Base-by-base conservation (phyloP, 1,139 yeast genomes). In the Meyerozyma athensensis region DNA sequence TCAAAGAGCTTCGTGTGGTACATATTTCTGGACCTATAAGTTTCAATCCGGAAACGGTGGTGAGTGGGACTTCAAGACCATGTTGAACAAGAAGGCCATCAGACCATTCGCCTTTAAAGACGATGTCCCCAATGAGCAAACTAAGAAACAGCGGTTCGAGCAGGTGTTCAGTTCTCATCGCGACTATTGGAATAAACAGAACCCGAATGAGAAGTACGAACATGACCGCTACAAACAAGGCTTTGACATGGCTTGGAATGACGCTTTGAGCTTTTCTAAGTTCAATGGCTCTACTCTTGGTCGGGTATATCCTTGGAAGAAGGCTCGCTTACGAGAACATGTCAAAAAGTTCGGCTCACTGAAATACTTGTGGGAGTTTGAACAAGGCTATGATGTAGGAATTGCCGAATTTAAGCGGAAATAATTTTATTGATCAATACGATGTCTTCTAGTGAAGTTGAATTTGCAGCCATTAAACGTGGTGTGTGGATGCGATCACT, bases 21-120 rank as follows among this genome's bases (percentile, higher is more conserved):
- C 76, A 38, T 90, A 74, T 59, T 92, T 92, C 61, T 92, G 97
- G 97, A 86, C 96, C 1, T 85, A 65, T 58, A 87, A 86, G 59
- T 90, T 90, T 54, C 78, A 83, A 54, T 72, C 79, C 39, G 97
- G 97, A 2, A 83, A 82, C 52, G 97, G 97, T 30, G 97, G 97
- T 8, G 96, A 87, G 62, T 90, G 97, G 97, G 97, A 92, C 39
- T 81, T 86, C 58, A 72, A 74, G 33, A 86, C 89, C 34, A 86
- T 86, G 92, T 63, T 75, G 19, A 78, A 82, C 20, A 65, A 65
- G 40, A 90, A 90, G 0, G 79, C 81, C 7, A 63, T 87, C 18
- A 31, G 31, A 4, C 49, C 52, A 7, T 60, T 61, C 2, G 39
- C 46, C 2, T 49, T 52, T 19, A 56, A 50, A 31, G 59, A 58